A percentile compares a stretch with the other conserved stretches of the same genome.
Conservation (phyloP, 2,329 filamentous ascomycete species). For the Fusarium sp. region DNA sequence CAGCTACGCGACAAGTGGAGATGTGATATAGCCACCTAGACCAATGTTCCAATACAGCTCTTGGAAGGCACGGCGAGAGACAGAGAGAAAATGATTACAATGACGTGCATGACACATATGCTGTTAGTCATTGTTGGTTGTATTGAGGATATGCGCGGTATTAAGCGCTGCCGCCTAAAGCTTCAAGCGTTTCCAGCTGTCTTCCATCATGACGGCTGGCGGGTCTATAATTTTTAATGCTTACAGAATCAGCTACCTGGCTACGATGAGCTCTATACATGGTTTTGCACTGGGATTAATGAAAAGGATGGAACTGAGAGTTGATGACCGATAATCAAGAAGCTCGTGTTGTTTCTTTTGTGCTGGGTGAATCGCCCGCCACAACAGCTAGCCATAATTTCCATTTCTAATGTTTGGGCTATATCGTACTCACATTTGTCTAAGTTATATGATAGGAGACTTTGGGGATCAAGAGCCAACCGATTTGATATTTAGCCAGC, state of each 20-base stretch:
- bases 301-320: not conserved
- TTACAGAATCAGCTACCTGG: not conserved
- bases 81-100: not conserved
- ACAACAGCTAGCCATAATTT: not conserved
- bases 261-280: not conserved
- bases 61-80: not conserved
- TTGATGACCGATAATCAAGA: not conserved
- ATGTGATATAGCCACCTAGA: not conserved
- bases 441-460: no score
- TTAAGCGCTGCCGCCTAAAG: constrained; percentile 3
- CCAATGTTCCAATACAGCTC: not conserved
- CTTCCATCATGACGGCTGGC: not conserved
- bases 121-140: constrained; percentile 10
- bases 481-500: no score
- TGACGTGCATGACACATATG: not conserved
- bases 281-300: not conserved
- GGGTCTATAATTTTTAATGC: not conserved
- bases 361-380: not conserved
- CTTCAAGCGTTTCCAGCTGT: not conserved
- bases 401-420: not conserved
- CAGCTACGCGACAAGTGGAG: not conserved
- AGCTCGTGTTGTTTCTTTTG: not conserved
- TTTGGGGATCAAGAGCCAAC: no score
- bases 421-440: no score
- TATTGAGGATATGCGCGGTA: constrained; percentile 7